phyloP scores from a whole-genome alignment of 2,329 filamentous ascomycete species.

The Trichophyton rubrum region DNA sequence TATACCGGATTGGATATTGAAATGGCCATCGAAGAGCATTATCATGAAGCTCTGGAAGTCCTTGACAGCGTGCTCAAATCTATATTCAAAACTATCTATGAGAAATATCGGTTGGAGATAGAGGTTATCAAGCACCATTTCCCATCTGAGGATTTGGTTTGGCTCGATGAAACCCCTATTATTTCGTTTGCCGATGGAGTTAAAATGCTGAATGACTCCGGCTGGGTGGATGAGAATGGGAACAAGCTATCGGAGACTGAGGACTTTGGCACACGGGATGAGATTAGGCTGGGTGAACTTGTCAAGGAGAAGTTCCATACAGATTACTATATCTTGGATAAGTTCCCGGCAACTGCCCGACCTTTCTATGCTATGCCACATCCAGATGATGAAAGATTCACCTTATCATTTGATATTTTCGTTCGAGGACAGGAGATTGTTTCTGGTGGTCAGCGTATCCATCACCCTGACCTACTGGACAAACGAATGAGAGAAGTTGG shows the following conservation, averaged over 20 bases:
- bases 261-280: conserved; percentile 72
- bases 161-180: conserved; percentile 72
- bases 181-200: conserved; percentile 71
- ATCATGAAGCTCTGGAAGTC: conserved; percentile 70
- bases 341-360: conserved; percentile 71
- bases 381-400: conserved; percentile 53
- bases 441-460: conserved; percentile 85
- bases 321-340: conserved; percentile 90
- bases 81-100: conserved; percentile 61
- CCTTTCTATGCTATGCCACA: conserved; percentile 91
- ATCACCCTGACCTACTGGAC: conserved; percentile 61
- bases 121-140: conserved; percentile 71
- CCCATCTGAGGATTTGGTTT: conserved; percentile 74
- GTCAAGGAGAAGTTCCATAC: conserved; percentile 78
- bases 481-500: conserved; percentile 64
- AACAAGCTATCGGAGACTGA: conserved; percentile 58
- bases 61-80: conserved; percentile 72
- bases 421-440: conserved; percentile 86
- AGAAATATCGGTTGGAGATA: conserved; percentile 57
- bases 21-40: conserved; percentile 81
- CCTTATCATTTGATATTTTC: conserved; percentile 93
- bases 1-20: conserved; percentile 89
- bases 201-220: conserved; percentile 64
- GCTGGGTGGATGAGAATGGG: conserved; percentile 66
- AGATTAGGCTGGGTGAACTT: conserved; percentile 72